These are phyloP conservation scores for Pholiota adiposa DNA, from an alignment of 1,284 basidiomycete species.

Conservation along the genomic window DNA sequence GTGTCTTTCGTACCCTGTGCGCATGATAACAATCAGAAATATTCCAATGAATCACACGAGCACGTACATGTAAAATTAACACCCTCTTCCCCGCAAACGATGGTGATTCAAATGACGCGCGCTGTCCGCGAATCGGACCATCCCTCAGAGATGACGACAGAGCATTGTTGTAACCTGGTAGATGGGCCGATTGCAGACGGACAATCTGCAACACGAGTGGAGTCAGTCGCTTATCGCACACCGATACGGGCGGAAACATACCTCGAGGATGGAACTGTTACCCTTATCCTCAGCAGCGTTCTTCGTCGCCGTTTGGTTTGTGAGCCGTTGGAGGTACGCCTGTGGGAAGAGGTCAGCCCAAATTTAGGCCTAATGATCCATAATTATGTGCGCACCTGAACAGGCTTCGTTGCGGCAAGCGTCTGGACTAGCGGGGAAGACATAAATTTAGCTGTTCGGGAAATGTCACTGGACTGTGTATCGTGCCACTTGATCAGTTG, in stretches of 20 bases:
- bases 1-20: slow-evolving; percentile 67
- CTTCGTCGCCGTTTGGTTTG: slow-evolving; percentile 29
- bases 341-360: slow-evolving; percentile 22
- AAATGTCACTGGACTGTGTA: slow-evolving; percentile 63
- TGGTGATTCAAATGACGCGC: slow-evolving; percentile 51
- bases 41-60: slow-evolving; percentile 5
- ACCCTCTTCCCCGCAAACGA: slow-evolving; percentile 53
- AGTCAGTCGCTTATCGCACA: neutral
- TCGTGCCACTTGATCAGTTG: slow-evolving; percentile 22
- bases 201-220: slow-evolving; percentile 49
- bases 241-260: slow-evolving; percentile 15
- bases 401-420: slow-evolving; percentile 60
- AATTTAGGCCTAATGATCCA: slow-evolving; percentile 1
- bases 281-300: slow-evolving; percentile 13
- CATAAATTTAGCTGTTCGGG: slow-evolving; percentile 73
- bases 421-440: slow-evolving; percentile 70
- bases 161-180: slow-evolving; percentile 73
- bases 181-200: slow-evolving; percentile 71
- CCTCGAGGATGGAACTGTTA: slow-evolving; percentile 38
- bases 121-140: slow-evolving; percentile 68
- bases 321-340: slow-evolving; percentile 57
- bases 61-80: slow-evolving; percentile 65
- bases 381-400: slow-evolving; percentile 48
- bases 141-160: slow-evolving; percentile 76
- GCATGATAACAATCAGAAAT: slow-evolving; percentile 6